These are phyloP conservation scores for Takashimella koratensis DNA, from an alignment of 1,284 basidiomycete genomes.

Conservation along the genomic window DNA sequence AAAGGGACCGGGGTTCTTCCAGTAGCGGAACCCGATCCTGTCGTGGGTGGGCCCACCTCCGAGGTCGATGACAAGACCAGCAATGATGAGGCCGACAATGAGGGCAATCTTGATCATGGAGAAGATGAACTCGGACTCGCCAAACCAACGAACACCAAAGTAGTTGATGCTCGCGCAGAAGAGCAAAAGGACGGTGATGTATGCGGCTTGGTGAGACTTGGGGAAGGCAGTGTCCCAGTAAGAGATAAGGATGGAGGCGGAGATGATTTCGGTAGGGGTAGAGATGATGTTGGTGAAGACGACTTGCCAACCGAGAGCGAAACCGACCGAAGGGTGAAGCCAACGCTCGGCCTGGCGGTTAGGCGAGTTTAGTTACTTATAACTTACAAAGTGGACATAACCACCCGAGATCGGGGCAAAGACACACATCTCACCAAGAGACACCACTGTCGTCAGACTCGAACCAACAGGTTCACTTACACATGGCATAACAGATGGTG, in stretches of 20 bases:
- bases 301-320: constrained; percentile 31
- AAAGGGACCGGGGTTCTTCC: constrained; percentile 63
- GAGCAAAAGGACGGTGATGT: constrained; percentile 13
- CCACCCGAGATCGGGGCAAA: constrained; percentile 35
- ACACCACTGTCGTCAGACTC: constrained; percentile 22
- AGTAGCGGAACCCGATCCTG: constrained; percentile 57
- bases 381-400: constrained; percentile 31
- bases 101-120: constrained; percentile 71
- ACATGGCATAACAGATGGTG: constrained; percentile 22
- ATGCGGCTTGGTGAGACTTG: constrained; percentile 8
- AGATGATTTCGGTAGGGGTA: constrained; percentile 69
- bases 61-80: constrained; percentile 59
- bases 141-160: constrained; percentile 40
- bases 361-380: constrained; percentile 1
- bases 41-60: constrained; percentile 43
- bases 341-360: constrained; percentile 11
- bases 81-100: constrained; percentile 56
- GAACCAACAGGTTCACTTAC: constrained; percentile 6
- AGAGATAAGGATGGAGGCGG: constrained; percentile 66
- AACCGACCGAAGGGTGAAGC: constrained; percentile 34
- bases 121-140: constrained; percentile 69
- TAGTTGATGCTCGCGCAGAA: constrained; percentile 10
- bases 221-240: constrained; percentile 63
- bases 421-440: constrained; percentile 43
- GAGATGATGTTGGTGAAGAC: constrained; percentile 55